Conservation (phyloP, 2,329 filamentous ascomycete genomes). For the Arthrobotrys iridis region DNA sequence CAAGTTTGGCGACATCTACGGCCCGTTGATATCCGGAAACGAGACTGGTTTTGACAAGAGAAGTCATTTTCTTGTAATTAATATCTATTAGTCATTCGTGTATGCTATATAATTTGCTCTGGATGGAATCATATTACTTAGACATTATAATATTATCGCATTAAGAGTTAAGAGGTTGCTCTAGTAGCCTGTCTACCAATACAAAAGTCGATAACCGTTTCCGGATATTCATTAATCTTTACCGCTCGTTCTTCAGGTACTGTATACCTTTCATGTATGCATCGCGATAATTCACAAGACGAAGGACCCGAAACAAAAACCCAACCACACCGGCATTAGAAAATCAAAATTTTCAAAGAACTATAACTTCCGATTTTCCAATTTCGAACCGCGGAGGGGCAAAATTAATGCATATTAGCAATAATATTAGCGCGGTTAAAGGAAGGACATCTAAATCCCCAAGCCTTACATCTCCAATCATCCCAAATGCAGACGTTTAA, state of each 20-base stretch:
- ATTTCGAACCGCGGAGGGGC: neutral
- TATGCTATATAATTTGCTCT: too few species aligned
- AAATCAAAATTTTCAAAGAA: too few species aligned
- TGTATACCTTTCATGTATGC: neutral
- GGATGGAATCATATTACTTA: too few species aligned
- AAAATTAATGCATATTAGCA: neutral
- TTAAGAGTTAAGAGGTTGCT: neutral
- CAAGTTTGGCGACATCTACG: too few species aligned
- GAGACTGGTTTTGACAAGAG: neutral
- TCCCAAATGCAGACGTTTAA: constrained; percentile 30
- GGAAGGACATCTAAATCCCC: constrained; percentile 15
- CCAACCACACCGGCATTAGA: too few species aligned
- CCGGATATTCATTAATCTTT: neutral
- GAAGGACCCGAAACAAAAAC: too few species aligned
- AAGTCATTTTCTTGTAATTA: neutral
- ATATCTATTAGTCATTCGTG: too few species aligned
- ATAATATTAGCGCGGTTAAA: neutral
- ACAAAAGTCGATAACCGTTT: neutral
- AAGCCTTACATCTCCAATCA: constrained; percentile 18
- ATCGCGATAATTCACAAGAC: too few species aligned
- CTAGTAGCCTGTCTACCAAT: neutral
- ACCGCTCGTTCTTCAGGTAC: neutral
- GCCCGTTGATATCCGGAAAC: too few species aligned
- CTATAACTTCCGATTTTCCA: too few species aligned
- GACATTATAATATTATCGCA: neutral